Evolutionary conservation across 495 filamentous ascomycete species (phyloP).

Genomic region (Lasiosphaeria ovina): DNA sequence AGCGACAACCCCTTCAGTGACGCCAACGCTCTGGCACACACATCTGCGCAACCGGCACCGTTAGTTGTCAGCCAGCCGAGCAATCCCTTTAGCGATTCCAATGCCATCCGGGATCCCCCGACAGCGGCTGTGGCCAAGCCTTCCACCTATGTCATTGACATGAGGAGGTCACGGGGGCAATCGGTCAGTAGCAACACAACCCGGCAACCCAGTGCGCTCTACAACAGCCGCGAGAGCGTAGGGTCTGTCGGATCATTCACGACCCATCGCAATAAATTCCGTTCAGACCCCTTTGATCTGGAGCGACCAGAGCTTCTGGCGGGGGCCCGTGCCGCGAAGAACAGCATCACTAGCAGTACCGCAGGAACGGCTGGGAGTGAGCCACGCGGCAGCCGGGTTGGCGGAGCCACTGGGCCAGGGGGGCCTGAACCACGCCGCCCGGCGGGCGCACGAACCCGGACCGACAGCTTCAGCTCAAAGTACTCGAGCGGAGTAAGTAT

Average conservation of each 20-base stretch:
- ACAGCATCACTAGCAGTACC: slow-evolving; percentile 20
- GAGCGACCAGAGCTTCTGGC: slow-evolving; percentile 52
- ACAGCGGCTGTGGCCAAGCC: slow-evolving; percentile 23
- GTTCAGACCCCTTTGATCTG: slow-evolving; percentile 66
- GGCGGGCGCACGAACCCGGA: slow-evolving; percentile 22
- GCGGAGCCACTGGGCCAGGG: slow-evolving; percentile 1
- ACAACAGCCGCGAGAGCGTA: slow-evolving; percentile 33
- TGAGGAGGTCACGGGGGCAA: slow-evolving; percentile 45
- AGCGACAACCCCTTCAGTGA: slow-evolving; percentile 40
- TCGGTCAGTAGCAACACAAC: slow-evolving; percentile 33
- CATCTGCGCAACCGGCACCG: slow-evolving; percentile 37
- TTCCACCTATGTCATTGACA: slow-evolving; percentile 41
- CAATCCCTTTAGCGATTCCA: slow-evolving; percentile 47
- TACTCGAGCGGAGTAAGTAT: slow-evolving; percentile 48
- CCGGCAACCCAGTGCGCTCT: slow-evolving; percentile 26
- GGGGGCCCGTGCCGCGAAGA: slow-evolving; percentile 18
- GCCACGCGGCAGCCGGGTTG: slow-evolving; percentile 16
- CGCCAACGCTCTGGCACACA: slow-evolving; percentile 39
- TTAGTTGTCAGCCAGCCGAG: slow-evolving; percentile 31
- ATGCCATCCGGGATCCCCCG: slow-evolving; percentile 28
- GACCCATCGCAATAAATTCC: slow-evolving; percentile 48
- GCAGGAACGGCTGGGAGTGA: slow-evolving; percentile 22
- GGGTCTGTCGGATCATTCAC: slow-evolving; percentile 31
- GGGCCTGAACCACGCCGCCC: slow-evolving; percentile 6
- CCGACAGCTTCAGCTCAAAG: slow-evolving; percentile 42